Percentiles rank a stretch among this genome's conserved stretches.
Conservation (phyloP, 106 monocot genomes). For the Allium sativum region DNA sequence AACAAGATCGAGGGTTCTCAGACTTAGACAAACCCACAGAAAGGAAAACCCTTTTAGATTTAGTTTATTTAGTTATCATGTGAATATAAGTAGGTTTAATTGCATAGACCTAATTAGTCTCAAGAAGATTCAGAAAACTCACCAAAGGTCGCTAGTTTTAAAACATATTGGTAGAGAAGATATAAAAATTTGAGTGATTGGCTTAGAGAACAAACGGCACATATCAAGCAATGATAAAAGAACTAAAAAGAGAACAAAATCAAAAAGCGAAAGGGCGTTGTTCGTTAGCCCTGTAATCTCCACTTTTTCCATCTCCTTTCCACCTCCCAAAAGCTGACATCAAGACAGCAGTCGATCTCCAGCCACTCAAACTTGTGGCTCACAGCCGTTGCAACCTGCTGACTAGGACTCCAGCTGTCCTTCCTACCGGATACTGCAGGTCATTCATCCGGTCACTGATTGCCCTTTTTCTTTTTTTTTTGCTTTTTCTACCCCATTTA, state of each 20-base stretch:
- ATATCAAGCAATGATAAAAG: too few relatives aligned
- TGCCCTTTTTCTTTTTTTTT: not conserved
- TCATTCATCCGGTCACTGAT: slow-evolving; percentile 18
- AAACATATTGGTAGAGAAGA: too few relatives aligned
- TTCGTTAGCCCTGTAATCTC: not conserved
- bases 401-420: slow-evolving; percentile 28
- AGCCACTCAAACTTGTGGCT: slow-evolving; percentile 30
- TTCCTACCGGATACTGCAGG: slow-evolving; percentile 9
- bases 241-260: not conserved
- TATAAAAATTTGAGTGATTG: too few relatives aligned
- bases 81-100: too few relatives aligned
- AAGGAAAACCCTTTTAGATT: too few relatives aligned
- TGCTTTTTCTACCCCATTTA: not conserved
- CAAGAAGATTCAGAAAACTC: too few relatives aligned
- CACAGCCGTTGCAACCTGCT: slow-evolving; percentile 11
- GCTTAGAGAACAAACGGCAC: too few relatives aligned
- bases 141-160: too few relatives aligned
- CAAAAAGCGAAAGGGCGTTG: slow-evolving; percentile 11
- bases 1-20: too few relatives aligned
- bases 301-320: not conserved
- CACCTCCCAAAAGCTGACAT: not conserved
- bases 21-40: too few relatives aligned
- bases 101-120: too few relatives aligned
- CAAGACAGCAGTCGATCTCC: slow-evolving; percentile 4
- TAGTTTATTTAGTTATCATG: too few relatives aligned